A percentile compares a stretch with the other conserved stretches of the same genome.
These are phyloP conservation scores for Nitzschia putrida DNA, from an alignment of 108 stramenopile genomes.

Conservation along the genomic window DNA sequence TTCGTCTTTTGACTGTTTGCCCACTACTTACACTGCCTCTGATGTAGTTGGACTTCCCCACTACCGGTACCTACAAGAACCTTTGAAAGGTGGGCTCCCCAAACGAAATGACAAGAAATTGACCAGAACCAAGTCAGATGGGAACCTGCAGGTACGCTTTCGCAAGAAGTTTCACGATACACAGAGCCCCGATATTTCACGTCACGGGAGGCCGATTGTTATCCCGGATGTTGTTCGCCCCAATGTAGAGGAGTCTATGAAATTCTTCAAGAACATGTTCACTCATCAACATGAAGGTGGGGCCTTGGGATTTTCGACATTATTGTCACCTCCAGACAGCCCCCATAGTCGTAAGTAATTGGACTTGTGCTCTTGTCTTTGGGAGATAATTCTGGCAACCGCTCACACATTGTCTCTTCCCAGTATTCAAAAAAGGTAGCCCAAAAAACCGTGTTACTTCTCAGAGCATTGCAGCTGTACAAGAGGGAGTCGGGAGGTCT, in stretches of 20 bases:
- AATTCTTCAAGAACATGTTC: constrained; percentile 50
- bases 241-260: constrained; percentile 56
- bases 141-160: constrained; percentile 10
- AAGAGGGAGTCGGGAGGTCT: background rate
- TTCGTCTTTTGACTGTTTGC: too few relatives aligned
- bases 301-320: constrained; percentile 9
- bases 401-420: background rate
- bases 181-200: background rate
- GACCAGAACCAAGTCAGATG: constrained; percentile 30
- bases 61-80: constrained; percentile 2
- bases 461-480: background rate
- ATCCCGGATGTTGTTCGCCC: constrained; percentile 38
- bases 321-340: constrained; percentile 49
- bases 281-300: constrained; percentile 41
- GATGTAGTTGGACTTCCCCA: constrained; percentile 5
- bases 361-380: background rate
- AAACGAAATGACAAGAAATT: background rate
- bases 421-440: constrained; percentile 9
- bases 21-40: too few relatives aligned
- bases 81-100: background rate
- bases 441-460: background rate
- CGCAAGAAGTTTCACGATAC: constrained; percentile 11
- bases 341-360: constrained; percentile 34
- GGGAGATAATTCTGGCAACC: background rate
- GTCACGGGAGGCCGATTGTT: background rate